Base-by-base conservation (phyloP, 352 stramenopile species). In the Aphanomyces invadans region DNA sequence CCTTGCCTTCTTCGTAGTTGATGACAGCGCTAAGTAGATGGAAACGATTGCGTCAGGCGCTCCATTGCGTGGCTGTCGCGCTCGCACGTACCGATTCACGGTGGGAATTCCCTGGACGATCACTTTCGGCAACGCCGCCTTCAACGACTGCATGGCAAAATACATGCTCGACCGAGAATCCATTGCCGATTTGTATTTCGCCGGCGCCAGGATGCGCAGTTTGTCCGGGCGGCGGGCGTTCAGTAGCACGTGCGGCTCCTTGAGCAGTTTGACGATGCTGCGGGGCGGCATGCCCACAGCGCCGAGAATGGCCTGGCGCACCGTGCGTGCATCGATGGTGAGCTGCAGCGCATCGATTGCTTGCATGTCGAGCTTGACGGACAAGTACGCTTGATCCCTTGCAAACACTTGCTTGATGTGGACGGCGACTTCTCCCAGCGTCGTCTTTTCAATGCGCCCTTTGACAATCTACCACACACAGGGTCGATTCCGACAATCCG, bases 381-480 rank as follows among this genome's bases (percentile, higher is more conserved):
- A 97, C 31, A 99, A 79, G 68, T 98, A 99, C 38, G 92, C 97
- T 33, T 88, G 79, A 49, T 97, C 84, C 11, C 86, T 78, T 11
- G 86, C 88, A 77, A 98, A 98, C 4, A 99, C 96, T 71, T 99
- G 96, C 72, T 99, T 98, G 62, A 99, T 98, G 74, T 98, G 97
- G 46, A 91, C 74, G 0, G 89, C 84, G 42, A 97, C 90, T 73
- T 99, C 92, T 11, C 97, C 97, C 7, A 99, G 81, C 5, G 90
- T 99, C 17, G 97, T 99, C 73, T 99, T 99, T 75, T 99, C 97
- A 61, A 99, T 98, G 28, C 95, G 89, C 21, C 95, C 97, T 78
- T 99, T 99, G 17, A 99, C 97, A 60, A 99, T 97, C 36, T 42
- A 42, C 15, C 36, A 42, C 36, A 7, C 36, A 7, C 7, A 15